Conservation (phyloP, 2,329 filamentous ascomycete species). For the Colletotrichum limetticola region DNA sequence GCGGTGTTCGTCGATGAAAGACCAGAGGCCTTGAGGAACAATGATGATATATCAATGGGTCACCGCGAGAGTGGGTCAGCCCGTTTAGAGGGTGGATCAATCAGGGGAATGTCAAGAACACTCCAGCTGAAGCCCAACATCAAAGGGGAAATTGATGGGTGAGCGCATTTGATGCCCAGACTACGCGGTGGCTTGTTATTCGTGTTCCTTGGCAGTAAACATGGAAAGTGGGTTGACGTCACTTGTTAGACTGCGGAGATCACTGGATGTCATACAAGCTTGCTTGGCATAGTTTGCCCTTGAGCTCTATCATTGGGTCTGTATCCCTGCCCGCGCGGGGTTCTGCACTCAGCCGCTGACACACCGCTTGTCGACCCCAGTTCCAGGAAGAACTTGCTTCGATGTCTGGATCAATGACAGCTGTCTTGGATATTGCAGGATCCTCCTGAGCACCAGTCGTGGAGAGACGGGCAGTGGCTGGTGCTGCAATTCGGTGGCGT, state of each 20-base stretch:
- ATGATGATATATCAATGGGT: slow-evolving; percentile 1
- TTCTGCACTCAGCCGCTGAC: slow-evolving; percentile 16
- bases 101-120: not conserved
- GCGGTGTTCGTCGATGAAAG: not conserved
- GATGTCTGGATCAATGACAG: not conserved
- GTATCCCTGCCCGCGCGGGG: slow-evolving; percentile 13
- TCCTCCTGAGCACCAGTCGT: not conserved
- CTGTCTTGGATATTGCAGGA: not conserved
- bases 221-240: slow-evolving; percentile 15
- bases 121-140: not conserved
- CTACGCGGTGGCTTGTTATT: not conserved
- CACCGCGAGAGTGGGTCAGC: not conserved
- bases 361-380: slow-evolving; percentile 13
- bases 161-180: slow-evolving; percentile 13
- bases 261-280: not conserved
- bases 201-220: slow-evolving; percentile 8
- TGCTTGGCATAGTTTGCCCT: not conserved
- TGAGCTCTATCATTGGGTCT: not conserved
- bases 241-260: slow-evolving; percentile 1
- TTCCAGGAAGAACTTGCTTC: not conserved
- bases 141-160: not conserved
- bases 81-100: not conserved
- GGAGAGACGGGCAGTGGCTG: not conserved
- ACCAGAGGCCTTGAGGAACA: not conserved
- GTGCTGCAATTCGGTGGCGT: not conserved